A percentile compares a stretch with the other conserved stretches of the same genome.
phyloP scores from a whole-genome alignment of 2,329 filamentous ascomycete species.

The Beauveria sp. region DNA sequence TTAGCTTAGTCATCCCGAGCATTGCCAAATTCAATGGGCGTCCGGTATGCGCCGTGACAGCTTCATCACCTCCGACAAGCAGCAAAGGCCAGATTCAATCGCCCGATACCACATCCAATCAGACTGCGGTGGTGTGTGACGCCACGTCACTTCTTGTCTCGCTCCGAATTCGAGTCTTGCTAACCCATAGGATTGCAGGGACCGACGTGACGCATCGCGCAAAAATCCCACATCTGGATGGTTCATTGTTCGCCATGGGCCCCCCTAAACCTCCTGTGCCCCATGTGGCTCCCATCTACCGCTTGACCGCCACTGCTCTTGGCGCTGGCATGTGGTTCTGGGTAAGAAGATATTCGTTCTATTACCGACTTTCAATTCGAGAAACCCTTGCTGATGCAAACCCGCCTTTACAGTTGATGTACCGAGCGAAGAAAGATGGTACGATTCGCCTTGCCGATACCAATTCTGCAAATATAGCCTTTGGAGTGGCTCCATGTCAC shows the following conservation, averaged over 20 bases:
- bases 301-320: slow-evolving; percentile 76
- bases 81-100: neutral
- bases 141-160: fast-evolving
- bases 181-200: neutral
- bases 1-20: neutral
- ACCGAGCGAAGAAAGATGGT: slow-evolving; percentile 94
- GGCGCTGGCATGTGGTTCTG: slow-evolving; percentile 99
- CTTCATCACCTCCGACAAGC: neutral
- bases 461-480: neutral
- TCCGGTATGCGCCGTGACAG: neutral
- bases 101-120: neutral
- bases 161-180: neutral
- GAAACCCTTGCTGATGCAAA: neutral
- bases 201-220: neutral
- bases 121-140: neutral
- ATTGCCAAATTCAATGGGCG: neutral
- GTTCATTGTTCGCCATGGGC: slow-evolving; percentile 18
- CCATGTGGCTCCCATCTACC: slow-evolving; percentile 59
- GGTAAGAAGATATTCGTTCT: slow-evolving; percentile 46
- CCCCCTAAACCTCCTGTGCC: slow-evolving; percentile 36
- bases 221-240: neutral
- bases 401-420: slow-evolving; percentile 63
- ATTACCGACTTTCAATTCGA: neutral
- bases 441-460: slow-evolving; percentile 17
- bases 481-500: neutral